phyloP scores from a whole-genome alignment of 768 basidiomycete species.

The Serendipita vermifera region DNA sequence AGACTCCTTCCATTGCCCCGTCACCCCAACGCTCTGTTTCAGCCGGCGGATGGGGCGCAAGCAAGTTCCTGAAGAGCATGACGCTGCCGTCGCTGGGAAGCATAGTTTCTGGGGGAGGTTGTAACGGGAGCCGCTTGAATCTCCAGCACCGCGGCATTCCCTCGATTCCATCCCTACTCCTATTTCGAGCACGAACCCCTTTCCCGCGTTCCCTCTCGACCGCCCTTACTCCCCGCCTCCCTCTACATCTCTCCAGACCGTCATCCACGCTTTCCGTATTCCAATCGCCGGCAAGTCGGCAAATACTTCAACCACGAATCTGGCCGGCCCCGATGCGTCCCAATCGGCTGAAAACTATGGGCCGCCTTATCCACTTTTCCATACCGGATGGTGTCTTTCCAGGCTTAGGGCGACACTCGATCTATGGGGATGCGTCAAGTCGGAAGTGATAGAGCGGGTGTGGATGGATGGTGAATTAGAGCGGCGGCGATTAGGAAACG shows the following conservation, averaged over 20 bases:
- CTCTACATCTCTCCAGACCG: slow-evolving; percentile 61
- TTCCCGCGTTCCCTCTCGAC: slow-evolving; percentile 27
- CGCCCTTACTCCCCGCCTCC: slow-evolving; percentile 21
- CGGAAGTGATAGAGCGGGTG: slow-evolving; percentile 66
- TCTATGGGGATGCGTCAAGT: slow-evolving; percentile 82
- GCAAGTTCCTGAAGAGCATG: neutral
- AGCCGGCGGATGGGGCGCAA: neutral
- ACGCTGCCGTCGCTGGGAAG: neutral
- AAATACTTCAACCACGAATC: slow-evolving; percentile 24
- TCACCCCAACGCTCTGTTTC: neutral
- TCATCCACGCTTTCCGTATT: slow-evolving; percentile 18
- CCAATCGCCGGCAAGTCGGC: slow-evolving; percentile 16
- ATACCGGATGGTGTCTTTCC: slow-evolving; percentile 72
- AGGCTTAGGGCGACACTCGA: slow-evolving; percentile 79
- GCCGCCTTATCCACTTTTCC: slow-evolving; percentile 68
- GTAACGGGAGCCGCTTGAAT: slow-evolving; percentile 20
- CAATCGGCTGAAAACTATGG: slow-evolving; percentile 14
- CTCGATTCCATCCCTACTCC: slow-evolving; percentile 10
- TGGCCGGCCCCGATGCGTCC: slow-evolving; percentile 23
- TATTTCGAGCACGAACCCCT: slow-evolving; percentile 25
- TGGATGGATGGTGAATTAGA: slow-evolving; percentile 52
- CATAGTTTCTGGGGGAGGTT: slow-evolving; percentile 12
- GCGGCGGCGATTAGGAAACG: too few species aligned
- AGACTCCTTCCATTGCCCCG: neutral
- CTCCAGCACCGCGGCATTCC: slow-evolving; percentile 8